Evolutionary conservation across 331 rosid genomes (phyloP), one percentile per base, ranked within the genome.

Genomic region (Rhamnella rubrinervis): DNA sequence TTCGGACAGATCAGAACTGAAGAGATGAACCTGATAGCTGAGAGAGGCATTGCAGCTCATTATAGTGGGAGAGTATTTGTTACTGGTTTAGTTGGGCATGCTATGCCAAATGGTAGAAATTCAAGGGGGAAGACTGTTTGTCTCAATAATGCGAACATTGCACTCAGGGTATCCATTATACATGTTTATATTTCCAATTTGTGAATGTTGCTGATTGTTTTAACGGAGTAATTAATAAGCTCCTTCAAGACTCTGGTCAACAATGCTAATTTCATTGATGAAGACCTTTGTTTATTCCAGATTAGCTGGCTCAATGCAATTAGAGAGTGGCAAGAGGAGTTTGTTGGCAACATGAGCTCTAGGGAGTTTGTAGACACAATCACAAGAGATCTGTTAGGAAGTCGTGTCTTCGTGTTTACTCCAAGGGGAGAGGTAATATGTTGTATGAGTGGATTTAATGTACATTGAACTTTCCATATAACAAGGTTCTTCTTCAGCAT

Each of bases 281-380:
- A 77, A 73, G 68, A 70, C 53, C 76, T 75, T 67, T 72, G 50
- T 84, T 78, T 77, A 55, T 56, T 81, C 70, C 90, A 95, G 99
- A 91, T 95, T 87, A 91, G 99, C 61, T 95, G 99, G 99, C 97
- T 95, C 75, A 95, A 95, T 76, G 97, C 99, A 59, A 91, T 95
- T 71, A 89, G 99, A 86, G 99, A 91, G 75, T 95, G 99, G 97
- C 97, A 95, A 77, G 99, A 95, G 80, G 99, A 95, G 86, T 95
- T 95, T 68, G 99, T 95, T 46, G 99, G 99, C 84, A 95, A 95
- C 88, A 95, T 95, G 99, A 95, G 96, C 82, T 95, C 99, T 63
- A 87, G 99, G 85, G 99, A 95, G 77, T 95, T 91, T 72, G 99
- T 95, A 15, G 99, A 95, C 74, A 95, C 97, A 58, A 66, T 95